phyloP scores from a whole-genome alignment of 2,329 filamentous ascomycete genomes.

The Didymella pomorum region DNA sequence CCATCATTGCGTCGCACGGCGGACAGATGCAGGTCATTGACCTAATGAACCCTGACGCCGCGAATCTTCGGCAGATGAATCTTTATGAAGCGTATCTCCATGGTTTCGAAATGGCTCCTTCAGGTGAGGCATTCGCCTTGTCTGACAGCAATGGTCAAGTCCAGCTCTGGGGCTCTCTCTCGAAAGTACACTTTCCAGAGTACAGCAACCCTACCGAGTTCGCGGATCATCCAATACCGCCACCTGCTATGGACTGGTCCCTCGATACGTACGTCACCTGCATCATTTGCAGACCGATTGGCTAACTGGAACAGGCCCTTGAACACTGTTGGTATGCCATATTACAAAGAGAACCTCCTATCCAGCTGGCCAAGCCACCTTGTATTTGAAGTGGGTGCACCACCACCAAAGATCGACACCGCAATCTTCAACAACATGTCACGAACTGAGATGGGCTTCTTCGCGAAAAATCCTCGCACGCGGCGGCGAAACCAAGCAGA shows the following conservation, averaged over 20 bases:
- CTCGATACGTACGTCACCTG: constrained; percentile 67
- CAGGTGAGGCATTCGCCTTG: constrained; percentile 83
- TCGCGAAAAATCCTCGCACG: constrained; percentile 78
- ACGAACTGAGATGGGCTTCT: constrained; percentile 76
- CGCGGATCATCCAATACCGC: constrained; percentile 68
- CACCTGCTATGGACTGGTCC: constrained; percentile 72
- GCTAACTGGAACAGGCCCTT: constrained; percentile 67
- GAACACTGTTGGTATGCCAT: constrained; percentile 88
- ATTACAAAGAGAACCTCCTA: constrained; percentile 85
- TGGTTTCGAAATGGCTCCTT: constrained; percentile 85
- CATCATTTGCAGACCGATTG: background rate
- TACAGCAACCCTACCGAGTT: constrained; percentile 78
- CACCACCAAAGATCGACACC: constrained; percentile 76
- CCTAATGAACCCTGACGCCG: constrained; percentile 89
- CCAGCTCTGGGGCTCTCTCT: constrained; percentile 86
- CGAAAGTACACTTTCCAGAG: constrained; percentile 87
- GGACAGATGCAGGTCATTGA: constrained; percentile 97
- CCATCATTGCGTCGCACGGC: constrained; percentile 88
- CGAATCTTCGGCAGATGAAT: constrained; percentile 84
- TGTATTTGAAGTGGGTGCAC: constrained; percentile 84
- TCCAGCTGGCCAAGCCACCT: constrained; percentile 90
- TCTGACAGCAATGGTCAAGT: constrained; percentile 80
- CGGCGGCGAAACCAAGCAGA: constrained; percentile 83
- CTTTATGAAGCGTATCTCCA: constrained; percentile 74
- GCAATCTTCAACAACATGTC: constrained; percentile 74